Percentiles rank a stretch among this genome's conserved stretches.
phyloP scores from a whole-genome alignment of 306 rosid genomes.

The Prinsepia uniflora region DNA sequence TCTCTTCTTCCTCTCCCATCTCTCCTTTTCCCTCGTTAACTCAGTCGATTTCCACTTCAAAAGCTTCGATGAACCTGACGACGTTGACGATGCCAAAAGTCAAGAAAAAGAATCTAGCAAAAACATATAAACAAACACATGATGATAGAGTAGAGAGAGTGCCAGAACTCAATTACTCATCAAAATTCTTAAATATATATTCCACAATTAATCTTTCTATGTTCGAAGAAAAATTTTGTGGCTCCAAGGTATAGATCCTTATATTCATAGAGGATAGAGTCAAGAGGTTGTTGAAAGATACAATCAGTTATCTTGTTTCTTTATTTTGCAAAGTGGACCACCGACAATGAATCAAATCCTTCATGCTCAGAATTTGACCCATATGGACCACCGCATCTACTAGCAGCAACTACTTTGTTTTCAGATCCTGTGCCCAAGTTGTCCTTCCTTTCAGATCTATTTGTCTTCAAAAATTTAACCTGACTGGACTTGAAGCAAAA shows the following conservation, averaged over 20 bases:
- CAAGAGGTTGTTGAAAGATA: background rate
- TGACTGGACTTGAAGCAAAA: slow-evolving; percentile 90
- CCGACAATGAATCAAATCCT: slow-evolving; percentile 40
- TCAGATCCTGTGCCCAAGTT: slow-evolving; percentile 40
- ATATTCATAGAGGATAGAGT: background rate
- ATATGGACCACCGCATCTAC: slow-evolving; percentile 71
- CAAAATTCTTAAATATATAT: background rate
- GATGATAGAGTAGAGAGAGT: too few species aligned
- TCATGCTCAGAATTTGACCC: slow-evolving; percentile 43
- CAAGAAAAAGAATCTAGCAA: too few species aligned
- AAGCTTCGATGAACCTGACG: too few species aligned
- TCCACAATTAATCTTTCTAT: background rate
- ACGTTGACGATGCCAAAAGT: too few species aligned
- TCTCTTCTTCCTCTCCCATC: too few species aligned
- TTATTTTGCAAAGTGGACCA: slow-evolving; percentile 31
- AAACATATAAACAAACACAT: background rate
- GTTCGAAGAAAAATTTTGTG: background rate
- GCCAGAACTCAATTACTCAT: background rate
- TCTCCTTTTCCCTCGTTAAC: too few species aligned
- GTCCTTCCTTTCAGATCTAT: slow-evolving; percentile 57
- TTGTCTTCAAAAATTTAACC: slow-evolving; percentile 50
- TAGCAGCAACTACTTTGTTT: slow-evolving; percentile 47
- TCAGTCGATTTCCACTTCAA: too few species aligned
- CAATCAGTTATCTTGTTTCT: background rate
- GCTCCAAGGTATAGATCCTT: background rate